Evolutionary conservation across 495 filamentous ascomycete genomes (phyloP).

Genomic region (Poronia punctata): DNA sequence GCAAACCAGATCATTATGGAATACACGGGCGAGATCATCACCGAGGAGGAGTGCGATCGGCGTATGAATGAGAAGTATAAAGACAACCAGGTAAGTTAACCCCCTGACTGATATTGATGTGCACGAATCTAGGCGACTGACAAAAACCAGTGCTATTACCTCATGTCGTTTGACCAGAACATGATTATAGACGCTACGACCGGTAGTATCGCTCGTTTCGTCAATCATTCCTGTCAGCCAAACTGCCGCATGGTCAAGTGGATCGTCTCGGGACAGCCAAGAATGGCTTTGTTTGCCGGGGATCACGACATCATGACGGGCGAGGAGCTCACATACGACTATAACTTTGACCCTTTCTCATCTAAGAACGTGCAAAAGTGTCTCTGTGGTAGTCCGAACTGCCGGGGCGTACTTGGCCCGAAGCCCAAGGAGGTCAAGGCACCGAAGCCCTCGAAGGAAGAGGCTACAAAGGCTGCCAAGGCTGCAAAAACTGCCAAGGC

Average conservation of each 20-base stretch:
- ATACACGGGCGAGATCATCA: slow-evolving; percentile 96
- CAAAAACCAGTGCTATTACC: slow-evolving; percentile 75
- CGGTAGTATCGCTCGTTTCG: slow-evolving; percentile 92
- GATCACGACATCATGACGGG: slow-evolving; percentile 84
- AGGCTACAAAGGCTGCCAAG: slow-evolving; percentile 16
- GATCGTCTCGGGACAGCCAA: slow-evolving; percentile 89
- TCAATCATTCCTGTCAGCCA: slow-evolving; percentile 96
- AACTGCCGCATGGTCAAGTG: slow-evolving; percentile 97
- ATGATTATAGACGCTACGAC: slow-evolving; percentile 98
- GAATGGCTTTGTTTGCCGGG: slow-evolving; percentile 95
- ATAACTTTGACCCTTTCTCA: slow-evolving; percentile 92
- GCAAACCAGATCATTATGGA: slow-evolving; percentile 95
- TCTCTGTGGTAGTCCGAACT: slow-evolving; percentile 68
- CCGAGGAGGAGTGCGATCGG: slow-evolving; percentile 82
- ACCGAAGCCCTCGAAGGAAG: slow-evolving; percentile 29
- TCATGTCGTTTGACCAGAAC: slow-evolving; percentile 97
- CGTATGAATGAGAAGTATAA: slow-evolving; percentile 90
- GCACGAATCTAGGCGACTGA: slow-evolving; percentile 15
- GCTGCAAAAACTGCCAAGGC: slow-evolving; percentile 26
- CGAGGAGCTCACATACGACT: slow-evolving; percentile 97
- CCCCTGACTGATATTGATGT: neutral
- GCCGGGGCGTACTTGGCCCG: slow-evolving; percentile 71
- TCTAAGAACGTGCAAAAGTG: slow-evolving; percentile 78
- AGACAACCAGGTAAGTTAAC: slow-evolving; percentile 69
- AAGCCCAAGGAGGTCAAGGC: slow-evolving; percentile 54